Evolutionary conservation across 2,329 filamentous ascomycete genomes (phyloP).

Genomic region (Dactylellina cionopaga): DNA sequence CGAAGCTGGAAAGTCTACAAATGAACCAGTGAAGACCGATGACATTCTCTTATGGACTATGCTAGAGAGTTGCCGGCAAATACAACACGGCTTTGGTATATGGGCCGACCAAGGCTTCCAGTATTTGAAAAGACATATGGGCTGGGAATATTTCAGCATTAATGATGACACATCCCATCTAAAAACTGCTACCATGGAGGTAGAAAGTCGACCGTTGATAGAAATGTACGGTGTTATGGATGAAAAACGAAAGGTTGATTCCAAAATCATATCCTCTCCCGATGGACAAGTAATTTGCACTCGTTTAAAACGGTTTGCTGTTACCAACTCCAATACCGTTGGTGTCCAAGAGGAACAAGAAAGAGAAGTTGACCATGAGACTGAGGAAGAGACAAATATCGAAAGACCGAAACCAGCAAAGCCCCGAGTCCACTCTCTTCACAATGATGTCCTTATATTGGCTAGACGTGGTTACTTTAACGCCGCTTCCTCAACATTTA

Average conservation of each 20-base stretch:
- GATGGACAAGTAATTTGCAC: slow-evolving; percentile 57
- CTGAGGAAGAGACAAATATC: slow-evolving; percentile 69
- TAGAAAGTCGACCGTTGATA: slow-evolving; percentile 53
- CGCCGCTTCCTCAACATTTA: slow-evolving; percentile 44
- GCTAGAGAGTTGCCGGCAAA: slow-evolving; percentile 67
- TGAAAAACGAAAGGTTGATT: neutral
- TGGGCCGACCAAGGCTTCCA: slow-evolving; percentile 72
- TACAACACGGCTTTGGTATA: slow-evolving; percentile 66
- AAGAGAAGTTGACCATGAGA: slow-evolving; percentile 72
- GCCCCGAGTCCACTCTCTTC: slow-evolving; percentile 61
- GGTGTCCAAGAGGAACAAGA: slow-evolving; percentile 72
- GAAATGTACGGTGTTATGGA: slow-evolving; percentile 36
- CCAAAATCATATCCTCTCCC: slow-evolving; percentile 42
- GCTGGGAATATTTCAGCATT: slow-evolving; percentile 64
- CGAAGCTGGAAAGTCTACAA: neutral
- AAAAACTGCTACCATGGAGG: slow-evolving; percentile 64
- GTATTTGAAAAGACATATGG: slow-evolving; percentile 59
- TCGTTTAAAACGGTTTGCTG: slow-evolving; percentile 58
- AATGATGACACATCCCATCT: slow-evolving; percentile 66
- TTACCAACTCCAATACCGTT: neutral
- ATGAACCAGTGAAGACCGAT: slow-evolving; percentile 60
- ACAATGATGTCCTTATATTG: slow-evolving; percentile 56
- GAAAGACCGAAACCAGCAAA: slow-evolving; percentile 63
- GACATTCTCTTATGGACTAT: slow-evolving; percentile 72
- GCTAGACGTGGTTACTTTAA: slow-evolving; percentile 34